A percentile compares a stretch with the other conserved stretches of the same genome.
Conservation (phyloP, 495 filamentous ascomycete species). For the Bombardia bombarda region DNA sequence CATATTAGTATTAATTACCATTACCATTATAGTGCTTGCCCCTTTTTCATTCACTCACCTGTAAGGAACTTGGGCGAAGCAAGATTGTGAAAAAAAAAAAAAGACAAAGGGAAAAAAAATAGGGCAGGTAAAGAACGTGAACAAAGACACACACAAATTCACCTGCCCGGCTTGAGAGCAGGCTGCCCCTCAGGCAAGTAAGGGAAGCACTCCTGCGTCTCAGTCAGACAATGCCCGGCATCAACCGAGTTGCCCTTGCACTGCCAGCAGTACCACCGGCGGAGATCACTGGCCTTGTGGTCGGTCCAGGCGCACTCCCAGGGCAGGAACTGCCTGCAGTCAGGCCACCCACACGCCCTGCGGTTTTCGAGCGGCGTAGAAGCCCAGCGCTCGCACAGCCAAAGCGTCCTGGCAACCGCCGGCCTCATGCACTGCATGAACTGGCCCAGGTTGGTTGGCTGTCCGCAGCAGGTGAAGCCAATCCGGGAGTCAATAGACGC, state of each 20-base stretch:
- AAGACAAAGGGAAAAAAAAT: no score
- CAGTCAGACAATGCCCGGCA: neutral
- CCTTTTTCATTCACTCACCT: no score
- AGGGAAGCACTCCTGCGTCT: slow-evolving; percentile 1
- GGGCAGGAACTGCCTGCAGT: slow-evolving; percentile 8
- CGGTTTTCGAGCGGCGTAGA: neutral
- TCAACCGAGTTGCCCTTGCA: slow-evolving; percentile 11
- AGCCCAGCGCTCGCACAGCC: slow-evolving; percentile 6
- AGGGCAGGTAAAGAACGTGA: no score
- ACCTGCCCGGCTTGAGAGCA: neutral
- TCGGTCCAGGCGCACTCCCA: neutral
- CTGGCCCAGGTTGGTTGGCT: neutral
- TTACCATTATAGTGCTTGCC: no score
- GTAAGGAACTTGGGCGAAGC: no score
- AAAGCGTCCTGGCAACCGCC: neutral
- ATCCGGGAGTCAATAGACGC: neutral
- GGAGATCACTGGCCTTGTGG: neutral
- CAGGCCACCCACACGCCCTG: slow-evolving; percentile 10
- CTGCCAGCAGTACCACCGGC: slow-evolving; percentile 4
- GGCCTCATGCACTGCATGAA: slow-evolving; percentile 6
- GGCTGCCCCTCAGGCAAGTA: neutral
- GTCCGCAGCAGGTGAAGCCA: slow-evolving; percentile 4
- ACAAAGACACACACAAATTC: neutral
- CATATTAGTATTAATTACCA: no score
- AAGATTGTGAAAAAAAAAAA: no score